phyloP scores from a whole-genome alignment of 805 yeast genomes.

The Kluyveromyces aestuarii region DNA sequence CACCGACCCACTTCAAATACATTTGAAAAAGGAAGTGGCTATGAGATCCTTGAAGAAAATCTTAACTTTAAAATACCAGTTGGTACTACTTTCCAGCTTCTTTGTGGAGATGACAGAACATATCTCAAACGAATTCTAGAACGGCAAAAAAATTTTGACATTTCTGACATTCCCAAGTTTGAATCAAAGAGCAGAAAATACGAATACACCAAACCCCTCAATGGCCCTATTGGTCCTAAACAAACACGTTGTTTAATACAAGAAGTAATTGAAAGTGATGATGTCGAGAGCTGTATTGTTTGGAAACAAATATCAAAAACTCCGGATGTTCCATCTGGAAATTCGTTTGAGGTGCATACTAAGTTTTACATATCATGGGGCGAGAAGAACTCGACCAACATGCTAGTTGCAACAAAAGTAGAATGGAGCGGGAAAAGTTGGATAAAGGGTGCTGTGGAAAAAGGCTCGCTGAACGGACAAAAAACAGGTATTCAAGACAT shows the following conservation, averaged over 20 bases:
- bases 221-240: slow-evolving; percentile 62
- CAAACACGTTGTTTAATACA: slow-evolving; percentile 55
- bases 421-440: slow-evolving; percentile 71
- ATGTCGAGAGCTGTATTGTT: slow-evolving; percentile 34
- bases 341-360: slow-evolving; percentile 54
- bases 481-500: slow-evolving; percentile 43
- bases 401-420: slow-evolving; percentile 48
- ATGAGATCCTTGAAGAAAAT: slow-evolving; percentile 41
- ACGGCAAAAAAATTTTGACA: slow-evolving; percentile 53
- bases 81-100: slow-evolving; percentile 48
- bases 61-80: slow-evolving; percentile 52
- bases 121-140: slow-evolving; percentile 39
- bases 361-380: slow-evolving; percentile 56
- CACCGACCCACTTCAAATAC: slow-evolving; percentile 39
- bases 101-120: slow-evolving; percentile 53
- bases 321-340: slow-evolving; percentile 74
- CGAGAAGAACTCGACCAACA: slow-evolving; percentile 42
- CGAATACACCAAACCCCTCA: slow-evolving; percentile 49
- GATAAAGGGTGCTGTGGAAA: slow-evolving; percentile 70
- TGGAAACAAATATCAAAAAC: slow-evolving; percentile 49
- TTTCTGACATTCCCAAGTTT: slow-evolving; percentile 43
- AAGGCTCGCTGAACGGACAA: slow-evolving; percentile 69
- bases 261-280: slow-evolving; percentile 44
- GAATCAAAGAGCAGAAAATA: slow-evolving; percentile 37
- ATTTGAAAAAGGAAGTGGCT: slow-evolving; percentile 39